Evolutionary conservation across 352 stramenopile species (phyloP).

Genomic region (Phytopythium ostracodes): DNA sequence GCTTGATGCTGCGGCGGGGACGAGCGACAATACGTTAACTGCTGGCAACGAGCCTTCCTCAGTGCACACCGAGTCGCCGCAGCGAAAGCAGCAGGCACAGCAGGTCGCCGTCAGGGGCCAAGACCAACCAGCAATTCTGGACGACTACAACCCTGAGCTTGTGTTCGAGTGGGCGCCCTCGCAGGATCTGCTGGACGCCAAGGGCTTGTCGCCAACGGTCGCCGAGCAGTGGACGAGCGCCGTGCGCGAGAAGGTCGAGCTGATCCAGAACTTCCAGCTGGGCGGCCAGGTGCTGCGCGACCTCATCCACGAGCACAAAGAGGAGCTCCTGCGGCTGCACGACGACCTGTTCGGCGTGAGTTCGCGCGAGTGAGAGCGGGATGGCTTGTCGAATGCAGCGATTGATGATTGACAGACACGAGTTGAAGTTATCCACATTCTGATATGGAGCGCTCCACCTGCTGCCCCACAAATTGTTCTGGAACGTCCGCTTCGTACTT

Average conservation of each 20-base stretch:
- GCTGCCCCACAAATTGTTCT: not conserved
- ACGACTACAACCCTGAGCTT: conserved; percentile 26
- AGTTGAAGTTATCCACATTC: too few species aligned
- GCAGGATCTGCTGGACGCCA: conserved; percentile 16
- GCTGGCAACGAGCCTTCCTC: too few species aligned
- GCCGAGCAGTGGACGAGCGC: conserved; percentile 31
- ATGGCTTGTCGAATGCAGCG: too few species aligned
- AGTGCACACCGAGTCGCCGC: not conserved
- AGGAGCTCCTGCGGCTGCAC: conserved; percentile 53
- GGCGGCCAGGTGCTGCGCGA: conserved; percentile 48
- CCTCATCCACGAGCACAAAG: conserved; percentile 52
- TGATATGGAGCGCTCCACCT: not conserved
- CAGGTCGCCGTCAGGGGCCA: not conserved
- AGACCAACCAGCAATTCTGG: conserved; percentile 1
- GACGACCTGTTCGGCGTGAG: conserved; percentile 44
- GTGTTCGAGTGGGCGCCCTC: conserved; percentile 66
- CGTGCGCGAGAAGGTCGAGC: conserved; percentile 40
- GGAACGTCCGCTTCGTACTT: too few species aligned
- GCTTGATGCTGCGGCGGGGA: not conserved
- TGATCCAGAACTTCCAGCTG: conserved; percentile 54
- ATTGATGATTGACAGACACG: too few species aligned
- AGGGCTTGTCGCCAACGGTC: conserved; percentile 8
- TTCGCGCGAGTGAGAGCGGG: not conserved
- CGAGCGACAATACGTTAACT: not conserved
- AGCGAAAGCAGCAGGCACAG: not conserved